Conservation (phyloP, 2,329 filamentous ascomycete genomes). For the Fusarium pseudograminearum region DNA sequence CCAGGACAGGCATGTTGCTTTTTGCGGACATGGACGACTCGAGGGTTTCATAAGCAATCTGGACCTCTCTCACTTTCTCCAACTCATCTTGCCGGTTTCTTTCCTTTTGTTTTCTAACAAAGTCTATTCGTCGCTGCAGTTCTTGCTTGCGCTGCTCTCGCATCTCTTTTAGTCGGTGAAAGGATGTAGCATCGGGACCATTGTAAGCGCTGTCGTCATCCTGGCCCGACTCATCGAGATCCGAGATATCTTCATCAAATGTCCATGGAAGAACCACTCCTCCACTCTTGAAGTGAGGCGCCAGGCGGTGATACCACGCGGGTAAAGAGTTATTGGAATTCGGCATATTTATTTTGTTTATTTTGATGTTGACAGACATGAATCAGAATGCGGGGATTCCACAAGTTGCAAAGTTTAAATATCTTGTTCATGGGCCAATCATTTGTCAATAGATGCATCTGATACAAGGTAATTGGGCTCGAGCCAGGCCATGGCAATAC, state of each 20-base stretch:
- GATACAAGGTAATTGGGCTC: background rate
- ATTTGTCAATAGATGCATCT: background rate
- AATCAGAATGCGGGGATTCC: background rate
- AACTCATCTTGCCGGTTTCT: background rate
- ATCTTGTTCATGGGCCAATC: background rate
- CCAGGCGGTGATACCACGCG: background rate
- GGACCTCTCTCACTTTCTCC: background rate
- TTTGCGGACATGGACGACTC: background rate
- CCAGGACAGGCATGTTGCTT: background rate
- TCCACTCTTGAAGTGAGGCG: background rate
- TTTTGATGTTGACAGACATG: background rate
- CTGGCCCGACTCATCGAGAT: background rate
- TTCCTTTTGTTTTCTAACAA: background rate
- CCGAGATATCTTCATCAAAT: constrained; percentile 12
- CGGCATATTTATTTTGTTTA: background rate
- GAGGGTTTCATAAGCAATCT: background rate
- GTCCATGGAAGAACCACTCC: background rate
- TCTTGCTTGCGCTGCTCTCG: background rate
- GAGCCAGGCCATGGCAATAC: background rate
- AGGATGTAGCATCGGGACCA: background rate
- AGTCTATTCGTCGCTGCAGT: background rate
- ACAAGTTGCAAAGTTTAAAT: background rate
- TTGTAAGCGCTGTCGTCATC: background rate
- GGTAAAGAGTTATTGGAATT: background rate
- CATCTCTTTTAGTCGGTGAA: background rate